Base-by-base conservation (phyloP, 139 green algal genomes). In the Chlorella sp. region DNA sequence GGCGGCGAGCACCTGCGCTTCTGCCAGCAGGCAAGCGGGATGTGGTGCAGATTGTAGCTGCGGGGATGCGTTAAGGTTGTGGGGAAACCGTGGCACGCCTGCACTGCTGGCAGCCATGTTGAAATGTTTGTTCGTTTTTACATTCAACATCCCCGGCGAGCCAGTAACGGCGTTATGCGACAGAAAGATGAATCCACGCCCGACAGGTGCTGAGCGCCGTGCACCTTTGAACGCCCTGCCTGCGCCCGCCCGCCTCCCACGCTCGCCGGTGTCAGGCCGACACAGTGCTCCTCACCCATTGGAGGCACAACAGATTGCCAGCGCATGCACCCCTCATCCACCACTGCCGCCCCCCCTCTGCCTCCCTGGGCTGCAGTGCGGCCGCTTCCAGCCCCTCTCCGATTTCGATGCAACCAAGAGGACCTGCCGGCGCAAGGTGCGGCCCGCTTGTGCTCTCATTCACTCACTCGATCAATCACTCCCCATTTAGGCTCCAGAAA, bases 341-440 rank as follows among this genome's bases (percentile, higher is more conserved):
- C n/a, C n/a, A n/a, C n/a, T n/a, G n/a, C n/a, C n/a, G n/a, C 28
- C 75, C 34, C 15, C 26, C 12, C 28, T 15, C 48, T 57, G 36
- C 36, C 40, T 14, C 37, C 9, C 66, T n/a, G 22, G 24, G 26
- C 66, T 15, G 80, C 57, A 86, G 81, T 86, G 81, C 81, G 81
- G 81, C 32, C 53, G 53, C 28, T 86, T 86, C 81, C 81, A 86
- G 57, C 81, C 81, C 1, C 36, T 86, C 32, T 60, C 30, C 1
- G 81, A 86, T n/a, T 86, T 86, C 76, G 81, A 86, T 12, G 81
- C 32, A 0, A 9, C 32, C 21, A 86, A 75, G 81, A 60, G 81
- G 34, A 86, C 81, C 57, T 86, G 81, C 81, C 57, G 81, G 18
- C 81, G 81, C 81, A 86, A 86, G 81, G 81, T 86, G 81, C 4